Percentiles rank a stretch among this genome's conserved stretches.
These are phyloP conservation scores for Penicillium bovifimosum DNA, from an alignment of 495 filamentous ascomycete genomes.

Conservation along the genomic window DNA sequence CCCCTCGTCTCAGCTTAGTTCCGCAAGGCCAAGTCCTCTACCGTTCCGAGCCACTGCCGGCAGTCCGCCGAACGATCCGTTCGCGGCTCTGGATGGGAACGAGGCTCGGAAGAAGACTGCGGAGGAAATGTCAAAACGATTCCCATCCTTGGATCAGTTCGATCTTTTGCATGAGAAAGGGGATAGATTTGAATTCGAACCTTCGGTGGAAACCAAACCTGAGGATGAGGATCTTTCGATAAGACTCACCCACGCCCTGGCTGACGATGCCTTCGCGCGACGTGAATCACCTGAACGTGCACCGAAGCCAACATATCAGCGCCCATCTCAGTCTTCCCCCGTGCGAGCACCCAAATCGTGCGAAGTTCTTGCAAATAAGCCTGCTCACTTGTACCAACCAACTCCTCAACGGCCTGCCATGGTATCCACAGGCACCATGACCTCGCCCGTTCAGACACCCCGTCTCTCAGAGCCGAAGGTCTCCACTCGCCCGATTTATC, in stretches of 20 bases:
- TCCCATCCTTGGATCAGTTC: slow-evolving; percentile 92
- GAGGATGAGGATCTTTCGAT: slow-evolving; percentile 60
- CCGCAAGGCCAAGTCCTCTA: slow-evolving; percentile 65
- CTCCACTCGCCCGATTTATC: slow-evolving; percentile 51
- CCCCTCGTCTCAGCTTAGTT: slow-evolving; percentile 31
- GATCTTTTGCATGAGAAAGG: slow-evolving; percentile 81
- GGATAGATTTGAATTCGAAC: slow-evolving; percentile 82
- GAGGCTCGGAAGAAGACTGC: slow-evolving; percentile 45
- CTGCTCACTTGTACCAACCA: slow-evolving; percentile 51
- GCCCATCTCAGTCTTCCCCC: slow-evolving; percentile 28
- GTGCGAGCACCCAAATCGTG: slow-evolving; percentile 16
- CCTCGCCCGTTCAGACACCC: slow-evolving; percentile 64
- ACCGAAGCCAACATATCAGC: slow-evolving; percentile 19
- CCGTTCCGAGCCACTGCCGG: slow-evolving; percentile 51
- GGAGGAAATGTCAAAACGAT: slow-evolving; percentile 80
- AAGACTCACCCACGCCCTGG: slow-evolving; percentile 74
- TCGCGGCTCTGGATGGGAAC: slow-evolving; percentile 72
- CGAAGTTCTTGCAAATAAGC: slow-evolving; percentile 20
- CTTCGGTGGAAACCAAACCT: slow-evolving; percentile 41
- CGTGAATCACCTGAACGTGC: slow-evolving; percentile 32
- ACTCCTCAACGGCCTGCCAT: slow-evolving; percentile 58
- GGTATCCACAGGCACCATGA: slow-evolving; percentile 95
- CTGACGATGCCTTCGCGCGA: slow-evolving; percentile 79
- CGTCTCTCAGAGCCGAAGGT: slow-evolving; percentile 38
- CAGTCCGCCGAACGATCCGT: slow-evolving; percentile 69